These are phyloP conservation scores for Bonia amplexicaulis DNA, from an alignment of 176 grass and related monocot genomes.

Conservation along the genomic window DNA sequence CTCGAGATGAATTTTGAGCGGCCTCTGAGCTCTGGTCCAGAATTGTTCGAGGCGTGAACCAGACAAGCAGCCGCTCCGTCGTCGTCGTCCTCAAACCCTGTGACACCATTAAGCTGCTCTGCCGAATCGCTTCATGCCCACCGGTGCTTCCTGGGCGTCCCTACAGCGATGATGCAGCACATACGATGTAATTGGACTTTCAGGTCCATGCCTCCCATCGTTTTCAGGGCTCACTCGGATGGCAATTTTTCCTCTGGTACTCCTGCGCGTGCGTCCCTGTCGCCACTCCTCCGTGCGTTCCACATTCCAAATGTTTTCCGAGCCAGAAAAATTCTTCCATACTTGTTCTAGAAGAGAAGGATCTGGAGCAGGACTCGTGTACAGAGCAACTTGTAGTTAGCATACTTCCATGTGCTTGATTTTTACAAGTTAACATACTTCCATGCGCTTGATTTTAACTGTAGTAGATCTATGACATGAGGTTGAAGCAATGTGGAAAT, in stretches of 20 bases:
- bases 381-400: neutral
- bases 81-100: neutral
- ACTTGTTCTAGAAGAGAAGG: constrained; percentile 30
- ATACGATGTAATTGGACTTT: constrained; percentile 17
- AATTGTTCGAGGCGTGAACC: neutral
- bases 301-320: neutral
- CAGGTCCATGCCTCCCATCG: constrained; percentile 30
- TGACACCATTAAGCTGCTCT: constrained; percentile 3
- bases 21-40: constrained; percentile 11
- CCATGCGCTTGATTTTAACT: neutral
- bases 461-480: neutral
- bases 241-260: neutral
- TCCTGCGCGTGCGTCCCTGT: constrained; percentile 8
- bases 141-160: constrained; percentile 10
- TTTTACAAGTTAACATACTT: neutral
- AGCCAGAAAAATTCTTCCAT: neutral
- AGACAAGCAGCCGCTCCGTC: neutral
- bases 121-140: neutral
- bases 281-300: neutral
- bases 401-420: neutral
- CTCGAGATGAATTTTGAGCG: neutral
- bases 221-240: constrained; percentile 11
- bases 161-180: neutral
- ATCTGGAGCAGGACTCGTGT: neutral
- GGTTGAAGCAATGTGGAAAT: neutral